These are phyloP conservation scores for Erodium chrysanthum DNA, from an alignment of 441 rosid genomes.

Conservation along the genomic window DNA sequence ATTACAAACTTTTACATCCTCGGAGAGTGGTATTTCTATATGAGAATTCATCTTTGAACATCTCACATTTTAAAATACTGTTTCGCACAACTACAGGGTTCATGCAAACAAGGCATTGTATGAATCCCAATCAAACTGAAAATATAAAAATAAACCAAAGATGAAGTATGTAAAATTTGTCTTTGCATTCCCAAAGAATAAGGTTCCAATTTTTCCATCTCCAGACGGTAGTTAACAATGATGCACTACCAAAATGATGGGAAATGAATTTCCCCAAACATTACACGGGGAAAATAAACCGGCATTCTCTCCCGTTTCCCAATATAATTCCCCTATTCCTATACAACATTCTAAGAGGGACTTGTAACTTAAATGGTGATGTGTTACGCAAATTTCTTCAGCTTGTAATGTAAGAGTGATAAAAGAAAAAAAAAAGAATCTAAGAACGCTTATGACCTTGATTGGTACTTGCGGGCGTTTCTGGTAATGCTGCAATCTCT, in stretches of 20 bases:
- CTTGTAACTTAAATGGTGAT: neutral
- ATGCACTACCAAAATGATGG: neutral
- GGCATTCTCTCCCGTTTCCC: neutral
- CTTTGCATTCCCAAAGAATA: neutral
- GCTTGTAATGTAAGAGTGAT: neutral
- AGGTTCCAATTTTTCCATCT: neutral
- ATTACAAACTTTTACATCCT: too few species aligned
- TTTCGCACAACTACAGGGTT: too few species aligned
- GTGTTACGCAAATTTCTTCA: neutral
- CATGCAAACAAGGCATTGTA: too few species aligned
- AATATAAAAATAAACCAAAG: too few species aligned
- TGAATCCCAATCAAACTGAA: too few species aligned
- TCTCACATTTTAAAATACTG: too few species aligned
- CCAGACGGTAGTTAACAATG: neutral
- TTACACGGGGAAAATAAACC: neutral
- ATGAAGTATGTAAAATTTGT: neutral
- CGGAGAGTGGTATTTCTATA: too few species aligned
- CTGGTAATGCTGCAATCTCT: slow-evolving; percentile 33
- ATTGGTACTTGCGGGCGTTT: slow-evolving; percentile 20
- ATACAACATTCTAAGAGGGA: neutral
- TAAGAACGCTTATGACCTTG: neutral
- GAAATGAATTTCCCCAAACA: neutral
- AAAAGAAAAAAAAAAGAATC: neutral
- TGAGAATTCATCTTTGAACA: too few species aligned
- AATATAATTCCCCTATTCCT: neutral